Evolutionary conservation across 805 yeast species (phyloP).

Genomic region (Saccharomyces paradoxus): DNA sequence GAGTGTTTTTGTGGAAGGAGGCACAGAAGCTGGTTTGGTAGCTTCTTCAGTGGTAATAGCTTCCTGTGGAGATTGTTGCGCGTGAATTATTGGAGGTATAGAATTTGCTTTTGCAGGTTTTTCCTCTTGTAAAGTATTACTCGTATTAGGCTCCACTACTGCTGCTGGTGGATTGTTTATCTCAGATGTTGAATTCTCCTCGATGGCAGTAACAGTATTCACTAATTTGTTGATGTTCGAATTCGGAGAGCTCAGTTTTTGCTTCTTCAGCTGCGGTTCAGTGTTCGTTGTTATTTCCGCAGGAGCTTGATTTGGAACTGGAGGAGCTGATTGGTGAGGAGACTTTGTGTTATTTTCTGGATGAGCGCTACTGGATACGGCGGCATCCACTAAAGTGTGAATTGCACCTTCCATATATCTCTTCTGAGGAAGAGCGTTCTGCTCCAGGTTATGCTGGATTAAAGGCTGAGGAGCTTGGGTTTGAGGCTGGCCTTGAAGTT

Average conservation of each 20-base stretch:
- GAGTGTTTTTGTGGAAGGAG: neutral
- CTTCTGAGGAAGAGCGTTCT: conserved; percentile 20
- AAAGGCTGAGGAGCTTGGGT: neutral
- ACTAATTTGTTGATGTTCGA: neutral
- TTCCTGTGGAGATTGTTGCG: conserved; percentile 1
- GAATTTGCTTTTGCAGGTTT: neutral
- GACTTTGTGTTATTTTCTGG: neutral
- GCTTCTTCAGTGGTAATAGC: neutral
- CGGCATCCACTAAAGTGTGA: conserved; percentile 26
- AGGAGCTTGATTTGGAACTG: conserved; percentile 1
- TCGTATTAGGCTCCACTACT: neutral
- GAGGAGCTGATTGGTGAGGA: neutral
- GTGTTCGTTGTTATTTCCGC: conserved; percentile 4
- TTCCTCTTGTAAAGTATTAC: neutral
- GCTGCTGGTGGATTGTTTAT: neutral
- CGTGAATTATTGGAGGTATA: neutral
- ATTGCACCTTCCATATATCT: conserved; percentile 26
- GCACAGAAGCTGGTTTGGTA: conserved; percentile 1
- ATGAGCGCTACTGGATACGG: conserved; percentile 8
- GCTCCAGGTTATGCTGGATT: conserved; percentile 1
- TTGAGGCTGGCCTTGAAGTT: neutral
- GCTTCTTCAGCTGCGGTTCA: conserved; percentile 18
- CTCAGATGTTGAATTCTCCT: neutral
- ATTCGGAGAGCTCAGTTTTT: neutral
- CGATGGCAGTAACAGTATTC: neutral